A percentile compares a stretch with the other conserved stretches of the same genome.
Evolutionary conservation across 768 basidiomycete species (phyloP).

Genomic region (Lentinula detonsa): DNA sequence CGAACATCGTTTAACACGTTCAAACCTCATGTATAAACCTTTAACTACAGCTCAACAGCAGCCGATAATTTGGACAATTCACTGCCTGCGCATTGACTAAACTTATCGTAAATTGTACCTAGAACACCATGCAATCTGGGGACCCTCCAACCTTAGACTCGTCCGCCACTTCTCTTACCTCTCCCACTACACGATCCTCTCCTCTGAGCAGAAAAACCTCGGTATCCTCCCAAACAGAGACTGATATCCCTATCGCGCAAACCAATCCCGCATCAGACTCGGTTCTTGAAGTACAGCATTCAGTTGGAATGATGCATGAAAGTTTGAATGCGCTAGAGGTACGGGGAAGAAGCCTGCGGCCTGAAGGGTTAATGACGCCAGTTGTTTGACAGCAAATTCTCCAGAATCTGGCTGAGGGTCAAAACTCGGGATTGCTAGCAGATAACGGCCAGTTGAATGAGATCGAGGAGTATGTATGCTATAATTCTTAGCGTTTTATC

Average conservation of each 20-base stretch:
- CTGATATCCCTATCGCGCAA: background rate
- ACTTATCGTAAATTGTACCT: background rate
- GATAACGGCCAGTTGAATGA: background rate
- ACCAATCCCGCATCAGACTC: background rate
- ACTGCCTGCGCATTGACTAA: background rate
- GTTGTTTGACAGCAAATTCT: background rate
- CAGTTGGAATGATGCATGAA: background rate
- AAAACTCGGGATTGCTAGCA: background rate
- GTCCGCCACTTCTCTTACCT: constrained; percentile 4
- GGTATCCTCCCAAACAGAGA: background rate
- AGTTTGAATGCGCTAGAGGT: background rate
- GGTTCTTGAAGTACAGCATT: background rate
- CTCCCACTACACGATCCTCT: background rate
- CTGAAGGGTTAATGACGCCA: background rate
- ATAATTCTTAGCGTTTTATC: background rate
- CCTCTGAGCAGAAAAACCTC: background rate
- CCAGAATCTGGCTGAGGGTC: background rate
- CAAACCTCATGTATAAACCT: background rate
- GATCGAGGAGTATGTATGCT: background rate
- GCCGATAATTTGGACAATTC: background rate
- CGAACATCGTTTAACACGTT: background rate
- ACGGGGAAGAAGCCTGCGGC: background rate
- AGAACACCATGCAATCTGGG: background rate
- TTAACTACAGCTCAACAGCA: background rate
- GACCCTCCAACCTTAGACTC: background rate